A percentile compares a stretch with the other conserved stretches of the same genome.
Evolutionary conservation across 1,284 basidiomycete genomes (phyloP).

Genomic region (Marasmius oreades): DNA sequence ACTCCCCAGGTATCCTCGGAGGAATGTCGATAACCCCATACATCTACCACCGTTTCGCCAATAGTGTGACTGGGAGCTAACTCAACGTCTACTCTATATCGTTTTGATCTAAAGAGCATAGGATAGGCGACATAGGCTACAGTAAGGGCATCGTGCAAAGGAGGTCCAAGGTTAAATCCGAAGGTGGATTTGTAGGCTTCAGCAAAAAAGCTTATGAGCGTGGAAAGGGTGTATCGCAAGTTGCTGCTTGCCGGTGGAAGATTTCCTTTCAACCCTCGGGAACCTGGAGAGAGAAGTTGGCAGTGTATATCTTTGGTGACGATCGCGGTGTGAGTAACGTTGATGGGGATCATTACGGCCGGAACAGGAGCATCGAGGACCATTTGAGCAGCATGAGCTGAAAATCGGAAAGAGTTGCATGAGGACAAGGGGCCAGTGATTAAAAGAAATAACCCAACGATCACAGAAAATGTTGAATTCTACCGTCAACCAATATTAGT

Average conservation of each 20-base stretch:
- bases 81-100: constrained; percentile 77
- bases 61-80: constrained; percentile 55
- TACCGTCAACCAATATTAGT: constrained; percentile 14
- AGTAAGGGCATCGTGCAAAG: constrained; percentile 79
- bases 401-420: not conserved
- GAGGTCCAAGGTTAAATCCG: constrained; percentile 73
- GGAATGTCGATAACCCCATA: constrained; percentile 52
- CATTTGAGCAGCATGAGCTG: constrained; percentile 79
- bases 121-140: constrained; percentile 69
- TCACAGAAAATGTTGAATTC: constrained; percentile 85
- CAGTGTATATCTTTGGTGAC: constrained; percentile 52
- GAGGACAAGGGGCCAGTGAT: not conserved
- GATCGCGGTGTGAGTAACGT: constrained; percentile 81
- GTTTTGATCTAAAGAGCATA: constrained; percentile 52
- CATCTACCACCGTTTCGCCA: constrained; percentile 76
- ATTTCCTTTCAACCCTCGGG: constrained; percentile 13
- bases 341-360: constrained; percentile 76
- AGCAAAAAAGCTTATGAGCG: constrained; percentile 69
- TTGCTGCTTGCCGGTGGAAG: constrained; percentile 46
- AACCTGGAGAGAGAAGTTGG: constrained; percentile 42
- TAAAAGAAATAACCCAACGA: constrained; percentile 42
- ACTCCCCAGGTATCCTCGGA: constrained; percentile 65
- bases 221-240: constrained; percentile 70
- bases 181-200: constrained; percentile 67
- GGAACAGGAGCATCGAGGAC: constrained; percentile 58